Conservation (phyloP, 2,329 filamentous ascomycete genomes). For the Trichoderma sp. region DNA sequence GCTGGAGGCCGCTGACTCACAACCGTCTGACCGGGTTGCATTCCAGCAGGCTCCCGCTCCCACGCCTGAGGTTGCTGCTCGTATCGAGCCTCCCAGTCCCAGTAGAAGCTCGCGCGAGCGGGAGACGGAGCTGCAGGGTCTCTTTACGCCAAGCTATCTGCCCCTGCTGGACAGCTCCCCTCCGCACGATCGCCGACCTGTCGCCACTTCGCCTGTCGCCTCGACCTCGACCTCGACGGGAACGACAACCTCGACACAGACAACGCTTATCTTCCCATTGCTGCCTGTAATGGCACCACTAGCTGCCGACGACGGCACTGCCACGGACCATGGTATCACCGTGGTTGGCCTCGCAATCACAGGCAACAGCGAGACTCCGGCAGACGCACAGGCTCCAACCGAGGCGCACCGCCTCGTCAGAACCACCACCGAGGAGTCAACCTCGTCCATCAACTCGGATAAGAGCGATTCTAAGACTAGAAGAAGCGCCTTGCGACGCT, state of each 20-base stretch:
- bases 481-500: slow-evolving; percentile 57
- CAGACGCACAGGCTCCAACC: slow-evolving; percentile 26
- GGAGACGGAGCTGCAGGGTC: slow-evolving; percentile 55
- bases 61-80: slow-evolving; percentile 25
- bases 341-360: slow-evolving; percentile 24
- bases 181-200: slow-evolving; percentile 20
- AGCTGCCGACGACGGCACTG: slow-evolving; percentile 24
- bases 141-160: slow-evolving; percentile 62
- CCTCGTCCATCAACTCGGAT: slow-evolving; percentile 52
- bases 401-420: slow-evolving; percentile 36
- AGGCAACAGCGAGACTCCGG: neutral
- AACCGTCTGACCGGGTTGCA: slow-evolving; percentile 28
- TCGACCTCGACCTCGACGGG: neutral
- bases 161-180: slow-evolving; percentile 54
- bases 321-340: slow-evolving; percentile 21
- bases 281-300: slow-evolving; percentile 26
- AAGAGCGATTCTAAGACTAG: slow-evolving; percentile 48
- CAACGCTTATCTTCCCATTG: slow-evolving; percentile 20
- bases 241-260: slow-evolving; percentile 5
- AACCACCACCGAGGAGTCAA: slow-evolving; percentile 43
- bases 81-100: slow-evolving; percentile 29
- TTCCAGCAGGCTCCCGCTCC: slow-evolving; percentile 32
- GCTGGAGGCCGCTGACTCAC: slow-evolving; percentile 38
- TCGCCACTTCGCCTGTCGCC: neutral
- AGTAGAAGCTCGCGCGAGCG: slow-evolving; percentile 48